Evolutionary conservation across 2,329 filamentous ascomycete species (phyloP), one percentile per base, ranked within the genome.

Genomic region (Periconia sp.): DNA sequence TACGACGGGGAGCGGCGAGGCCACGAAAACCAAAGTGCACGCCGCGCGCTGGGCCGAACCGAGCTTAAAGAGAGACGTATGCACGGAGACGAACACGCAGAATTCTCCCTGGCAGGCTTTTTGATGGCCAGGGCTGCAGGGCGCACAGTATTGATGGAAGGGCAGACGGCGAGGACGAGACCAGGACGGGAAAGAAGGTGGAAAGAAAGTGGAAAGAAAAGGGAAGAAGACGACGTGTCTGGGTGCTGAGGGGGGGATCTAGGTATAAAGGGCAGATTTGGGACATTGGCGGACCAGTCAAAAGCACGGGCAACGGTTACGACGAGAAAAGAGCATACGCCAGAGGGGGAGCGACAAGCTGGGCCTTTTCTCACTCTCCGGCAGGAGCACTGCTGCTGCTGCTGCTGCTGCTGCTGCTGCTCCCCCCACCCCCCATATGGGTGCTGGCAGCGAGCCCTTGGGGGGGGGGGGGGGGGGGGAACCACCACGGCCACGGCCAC

Each of bases 231-330:
- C 47, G 58, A 53, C 46, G 59, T 50, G 55, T 48, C 49, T 39
- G 36, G 16, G 30, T 32, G 47, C 37, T 50, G 44, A 51, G 57
- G 57, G 54, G n/a, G n/a, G 56, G 47, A 37, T 50, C 65, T 57
- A 58, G 49, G 59, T 61, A 64, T 67, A 63, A 58, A 56, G 52
- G 49, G 52, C 46, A 48, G 49, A 64, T 61, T 60, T 60, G 62
- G 59, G 55, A 63, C 54, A 47, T 50, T 42, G 59, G 57, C 58
- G 59, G 60, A 57, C 59, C 57, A 59, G 60, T 49, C 44, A 51
- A 39, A n/a, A 48, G 52, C 54, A 57, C 56, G 52, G 51, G 51
- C 55, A 43, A 46, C 58, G 51, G 61, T 65, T 62, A 64, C 62
- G 61, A 66, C 61, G 48, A 63, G 57, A 59, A 63, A 61, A 61